phyloP scores from a whole-genome alignment of 2,329 filamentous ascomycete genomes.

The Nemania diffusa region DNA sequence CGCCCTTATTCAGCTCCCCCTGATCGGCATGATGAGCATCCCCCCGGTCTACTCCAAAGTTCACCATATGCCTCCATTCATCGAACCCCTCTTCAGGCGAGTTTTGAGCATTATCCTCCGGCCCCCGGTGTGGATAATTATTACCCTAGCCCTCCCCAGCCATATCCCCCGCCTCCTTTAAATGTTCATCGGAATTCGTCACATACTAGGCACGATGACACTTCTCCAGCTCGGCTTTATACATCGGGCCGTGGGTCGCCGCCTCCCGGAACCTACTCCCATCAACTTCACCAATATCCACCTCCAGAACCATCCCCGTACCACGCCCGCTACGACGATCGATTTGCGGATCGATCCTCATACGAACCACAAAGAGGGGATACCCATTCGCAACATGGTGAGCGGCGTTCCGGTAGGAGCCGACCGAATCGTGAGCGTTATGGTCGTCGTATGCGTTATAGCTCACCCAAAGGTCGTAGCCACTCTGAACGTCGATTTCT shows the following conservation, averaged over 20 bases:
- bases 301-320: conserved; percentile 30
- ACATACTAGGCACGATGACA: conserved; percentile 23
- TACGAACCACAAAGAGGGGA: conserved; percentile 26
- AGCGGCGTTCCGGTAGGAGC: conserved; percentile 23
- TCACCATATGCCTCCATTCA: conserved; percentile 12
- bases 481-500: conserved; percentile 30
- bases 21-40: conserved; percentile 28
- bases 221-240: conserved; percentile 34
- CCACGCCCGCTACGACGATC: conserved; percentile 27
- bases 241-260: conserved; percentile 36
- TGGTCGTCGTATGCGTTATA: conserved; percentile 23
- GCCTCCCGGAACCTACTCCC: conserved; percentile 26
- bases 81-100: conserved; percentile 19
- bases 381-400: conserved; percentile 16
- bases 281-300: conserved; percentile 35
- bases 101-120: conserved; percentile 32
- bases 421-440: conserved; percentile 25
- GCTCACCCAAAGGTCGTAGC: conserved; percentile 29
- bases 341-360: conserved; percentile 16
- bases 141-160: conserved; percentile 23
- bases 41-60: conserved; percentile 8
- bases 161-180: conserved; percentile 26
- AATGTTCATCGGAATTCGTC: conserved; percentile 20
- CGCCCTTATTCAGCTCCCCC: conserved; percentile 30
- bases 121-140: conserved; percentile 30